Evolutionary conservation across 768 basidiomycete genomes (phyloP).

Genomic region (Hypholoma sublateritium): DNA sequence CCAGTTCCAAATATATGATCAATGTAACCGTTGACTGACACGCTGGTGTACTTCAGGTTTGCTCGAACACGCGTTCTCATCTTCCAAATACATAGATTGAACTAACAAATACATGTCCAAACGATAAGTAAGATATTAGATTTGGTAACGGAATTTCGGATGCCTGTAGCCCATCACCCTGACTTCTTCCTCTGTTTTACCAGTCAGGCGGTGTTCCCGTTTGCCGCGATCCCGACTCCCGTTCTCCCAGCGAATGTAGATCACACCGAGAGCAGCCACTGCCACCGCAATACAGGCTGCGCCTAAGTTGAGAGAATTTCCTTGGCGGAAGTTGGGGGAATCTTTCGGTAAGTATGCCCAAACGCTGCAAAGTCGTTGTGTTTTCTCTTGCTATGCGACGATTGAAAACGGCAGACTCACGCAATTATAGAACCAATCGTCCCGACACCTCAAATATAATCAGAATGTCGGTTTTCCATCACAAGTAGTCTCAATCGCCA

Average conservation of each 20-base stretch:
- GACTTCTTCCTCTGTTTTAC: slow-evolving; percentile 34
- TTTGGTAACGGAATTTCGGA: slow-evolving; percentile 40
- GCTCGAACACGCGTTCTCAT: no score
- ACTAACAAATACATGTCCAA: slow-evolving; percentile 5
- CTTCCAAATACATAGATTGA: no score
- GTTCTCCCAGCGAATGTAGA: slow-evolving; percentile 41
- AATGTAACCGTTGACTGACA: no score
- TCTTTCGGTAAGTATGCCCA: slow-evolving; percentile 46
- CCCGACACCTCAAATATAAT: slow-evolving; percentile 30
- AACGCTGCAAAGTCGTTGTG: slow-evolving; percentile 24
- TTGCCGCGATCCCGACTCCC: slow-evolving; percentile 37
- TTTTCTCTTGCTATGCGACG: no score
- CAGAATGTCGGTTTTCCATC: neutral
- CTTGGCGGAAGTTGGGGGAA: slow-evolving; percentile 42
- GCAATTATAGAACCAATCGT: slow-evolving; percentile 42
- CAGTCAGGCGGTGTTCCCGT: slow-evolving; percentile 35
- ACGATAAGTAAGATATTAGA: slow-evolving; percentile 16
- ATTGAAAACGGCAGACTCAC: slow-evolving; percentile 20
- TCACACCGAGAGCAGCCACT: slow-evolving; percentile 23
- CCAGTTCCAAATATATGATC: no score
- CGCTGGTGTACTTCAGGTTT: no score
- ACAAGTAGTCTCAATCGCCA: no score
- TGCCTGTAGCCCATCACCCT: slow-evolving; percentile 39
- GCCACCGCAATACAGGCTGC: slow-evolving; percentile 29
- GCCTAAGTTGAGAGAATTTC: slow-evolving; percentile 41